These are phyloP conservation scores for Epichloe bromicola DNA, from an alignment of 2,329 filamentous ascomycete genomes.

Conservation along the genomic window DNA sequence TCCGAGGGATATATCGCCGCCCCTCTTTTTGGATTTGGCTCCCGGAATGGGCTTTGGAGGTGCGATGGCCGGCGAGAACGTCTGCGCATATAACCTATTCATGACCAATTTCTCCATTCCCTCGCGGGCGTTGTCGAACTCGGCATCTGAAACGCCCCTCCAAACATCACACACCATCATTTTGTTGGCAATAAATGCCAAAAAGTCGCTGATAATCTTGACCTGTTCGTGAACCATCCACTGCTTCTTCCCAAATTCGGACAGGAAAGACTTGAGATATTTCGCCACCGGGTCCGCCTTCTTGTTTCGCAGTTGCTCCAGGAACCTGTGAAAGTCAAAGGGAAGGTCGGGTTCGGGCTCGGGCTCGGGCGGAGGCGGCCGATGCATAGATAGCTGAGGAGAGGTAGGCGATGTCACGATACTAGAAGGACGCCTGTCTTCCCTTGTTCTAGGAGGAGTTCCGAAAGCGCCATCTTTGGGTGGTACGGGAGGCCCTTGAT, in stretches of 20 bases:
- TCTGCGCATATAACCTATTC: slow-evolving; percentile 92
- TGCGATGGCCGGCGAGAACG: slow-evolving; percentile 88
- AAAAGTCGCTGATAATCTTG: slow-evolving; percentile 94
- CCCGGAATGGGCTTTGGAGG: slow-evolving; percentile 61
- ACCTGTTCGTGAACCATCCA: slow-evolving; percentile 99
- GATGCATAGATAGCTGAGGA: slow-evolving; percentile 37
- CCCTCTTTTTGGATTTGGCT: slow-evolving; percentile 54
- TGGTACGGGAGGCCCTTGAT: slow-evolving; percentile 43
- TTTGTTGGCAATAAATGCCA: slow-evolving; percentile 94
- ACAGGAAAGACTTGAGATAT: slow-evolving; percentile 86
- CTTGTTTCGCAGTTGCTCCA: slow-evolving; percentile 89
- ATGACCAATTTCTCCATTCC: slow-evolving; percentile 99
- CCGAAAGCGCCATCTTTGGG: slow-evolving; percentile 43
- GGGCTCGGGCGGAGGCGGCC: slow-evolving; percentile 58
- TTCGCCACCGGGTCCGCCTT: slow-evolving; percentile 96
- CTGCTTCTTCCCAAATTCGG: slow-evolving; percentile 91
- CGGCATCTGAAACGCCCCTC: slow-evolving; percentile 87
- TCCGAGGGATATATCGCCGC: slow-evolving; percentile 56
- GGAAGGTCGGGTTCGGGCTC: slow-evolving; percentile 73
- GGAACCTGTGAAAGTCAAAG: slow-evolving; percentile 94
- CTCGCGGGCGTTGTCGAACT: slow-evolving; percentile 96
- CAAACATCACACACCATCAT: slow-evolving; percentile 97
- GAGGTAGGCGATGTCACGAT: slow-evolving; percentile 28
- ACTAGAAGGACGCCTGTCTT: slow-evolving; percentile 21
- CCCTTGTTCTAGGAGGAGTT: slow-evolving; percentile 23